Base-by-base conservation (phyloP, 768 basidiomycete genomes). In the Lentinus brumalis region DNA sequence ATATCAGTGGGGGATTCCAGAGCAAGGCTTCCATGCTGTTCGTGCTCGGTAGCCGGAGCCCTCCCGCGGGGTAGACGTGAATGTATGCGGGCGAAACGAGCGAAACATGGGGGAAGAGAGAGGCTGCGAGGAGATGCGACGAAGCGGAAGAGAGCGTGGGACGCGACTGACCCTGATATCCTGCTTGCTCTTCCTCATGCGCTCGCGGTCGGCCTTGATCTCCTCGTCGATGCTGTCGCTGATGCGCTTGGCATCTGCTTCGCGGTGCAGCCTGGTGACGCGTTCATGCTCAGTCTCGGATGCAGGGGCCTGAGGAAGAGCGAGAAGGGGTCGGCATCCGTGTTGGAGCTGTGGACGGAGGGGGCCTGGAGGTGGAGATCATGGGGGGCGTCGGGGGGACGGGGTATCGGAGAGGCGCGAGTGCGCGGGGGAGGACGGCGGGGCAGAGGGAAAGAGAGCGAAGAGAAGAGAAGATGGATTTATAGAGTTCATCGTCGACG, bases 181-280 rank as follows among this genome's bases (percentile, higher is more conserved):
- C 66, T 85, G 81, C 73, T 84, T 91, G 52, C 78, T 82, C 70
- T 81, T 84, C 73, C 82, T 86, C 58, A 85, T 67, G 53, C 78
- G 81, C 71, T 89, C 88, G 58, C 85, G 81, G 68, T 94, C 92
- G 60, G 78, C 75, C 65, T 85, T 83, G 55, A 94, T 79, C 66
- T 91, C 84, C 69, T 92, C 91, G 74, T 94, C 92, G 67, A 94
- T 94, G 72, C 82, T 82, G 62, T 94, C 91, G 50, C 89, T 92
- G 61, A 88, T 77, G 50, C 85, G 83, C 71, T 86, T 88, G 3
- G 91, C 90, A 62, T 92, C 88, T 0, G 84, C 84, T 75, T 94
- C 92, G 39, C 78, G 72, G 61, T 81, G 75, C 16, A 92, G 81
- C 58, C 92, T 84, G 35, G 73, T 64, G 50, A 78, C 76, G 50